Base-by-base conservation (phyloP, 1,139 yeast species). In the Neolecta irregularis region DNA sequence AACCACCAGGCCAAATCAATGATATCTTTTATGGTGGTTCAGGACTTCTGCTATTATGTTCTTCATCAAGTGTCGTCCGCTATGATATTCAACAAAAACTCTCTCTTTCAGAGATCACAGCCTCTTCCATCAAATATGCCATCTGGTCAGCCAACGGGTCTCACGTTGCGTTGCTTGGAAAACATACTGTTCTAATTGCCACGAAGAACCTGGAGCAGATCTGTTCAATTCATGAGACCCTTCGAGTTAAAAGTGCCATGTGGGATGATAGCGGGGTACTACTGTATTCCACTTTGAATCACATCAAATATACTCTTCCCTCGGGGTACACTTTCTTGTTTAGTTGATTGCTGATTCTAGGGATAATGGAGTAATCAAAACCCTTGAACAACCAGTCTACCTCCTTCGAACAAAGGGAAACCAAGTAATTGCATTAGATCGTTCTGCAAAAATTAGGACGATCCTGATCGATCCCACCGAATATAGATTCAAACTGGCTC, bases 191-290 rank as follows among this genome's bases (percentile, higher is more conserved):
- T 47, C 78, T 93, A 6, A 74, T 88, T 49, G 93, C 81, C 22
- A 76, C 72, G 49, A 77, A 72, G 55, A 74, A 73, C 46, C 67
- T 88, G 49, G 83, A 81, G 53, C 61, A 74, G 44, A 65, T 83
- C 30, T 75, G 88, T 36, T 74, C 93, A 4, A 68, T 85, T 70
- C 96, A 85, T 54, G 99, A 91, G 61, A 88, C 98, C 4, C 88
- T 91, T 48, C 69, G 98, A 57, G 81, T 91, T 51, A 91, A 91
- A 64, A 76, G 93, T 61, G 96, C 95, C 33, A 83, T 93, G 8
- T 91, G 96, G 96, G 98, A 88, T 55, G 95, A 83, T 49, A 65
- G 80, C 33, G 91, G 91, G 33, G 93, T 91, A 26, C 67, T 91
- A 54, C 67, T 91, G 47, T 91, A 85, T 58, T 77, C 95, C 18